Evolutionary conservation across 129 eudicot species (phyloP).

Genomic region (Flaveria robusta): DNA sequence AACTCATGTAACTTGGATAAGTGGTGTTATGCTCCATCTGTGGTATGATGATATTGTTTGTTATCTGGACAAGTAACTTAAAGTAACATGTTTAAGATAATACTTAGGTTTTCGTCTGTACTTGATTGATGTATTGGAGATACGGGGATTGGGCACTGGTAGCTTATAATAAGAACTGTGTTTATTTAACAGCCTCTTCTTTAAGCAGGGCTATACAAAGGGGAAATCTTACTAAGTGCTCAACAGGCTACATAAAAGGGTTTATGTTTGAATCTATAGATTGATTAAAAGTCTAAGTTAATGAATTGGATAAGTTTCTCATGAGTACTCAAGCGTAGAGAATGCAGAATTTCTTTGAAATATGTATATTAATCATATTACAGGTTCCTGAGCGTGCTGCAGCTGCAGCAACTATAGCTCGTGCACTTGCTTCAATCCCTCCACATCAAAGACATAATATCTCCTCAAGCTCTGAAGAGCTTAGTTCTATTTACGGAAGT

Average conservation of each 20-base stretch:
- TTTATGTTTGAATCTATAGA: not conserved
- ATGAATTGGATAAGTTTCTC: not conserved
- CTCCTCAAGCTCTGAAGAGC: slow-evolving; percentile 76
- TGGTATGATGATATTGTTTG: not conserved
- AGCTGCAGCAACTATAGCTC: slow-evolving; percentile 96
- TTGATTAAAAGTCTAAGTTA: slow-evolving; percentile 2
- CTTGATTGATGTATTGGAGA: slow-evolving; percentile 11
- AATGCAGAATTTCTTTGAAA: not conserved
- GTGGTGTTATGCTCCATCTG: not conserved
- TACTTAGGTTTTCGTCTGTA: slow-evolving; percentile 14
- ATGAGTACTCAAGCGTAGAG: slow-evolving; percentile 3
- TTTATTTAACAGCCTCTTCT: not conserved
- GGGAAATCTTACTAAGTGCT: slow-evolving; percentile 1
- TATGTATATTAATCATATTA: slow-evolving; percentile 20
- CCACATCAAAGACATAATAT: slow-evolving; percentile 84
- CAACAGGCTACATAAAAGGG: not conserved
- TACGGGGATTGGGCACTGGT: slow-evolving; percentile 12
- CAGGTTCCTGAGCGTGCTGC: slow-evolving; percentile 99
- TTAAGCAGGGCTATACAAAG: slow-evolving; percentile 4
- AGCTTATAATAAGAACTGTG: slow-evolving; percentile 20
- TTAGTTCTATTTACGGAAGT: slow-evolving; percentile 86
- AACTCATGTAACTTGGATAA: slow-evolving; percentile 8
- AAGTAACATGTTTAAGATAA: slow-evolving; percentile 15
- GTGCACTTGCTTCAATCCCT: slow-evolving; percentile 92
- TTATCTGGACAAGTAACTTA: slow-evolving; percentile 19